phyloP scores from a whole-genome alignment of 2,329 filamentous ascomycete genomes.

The Daldinia sp. region DNA sequence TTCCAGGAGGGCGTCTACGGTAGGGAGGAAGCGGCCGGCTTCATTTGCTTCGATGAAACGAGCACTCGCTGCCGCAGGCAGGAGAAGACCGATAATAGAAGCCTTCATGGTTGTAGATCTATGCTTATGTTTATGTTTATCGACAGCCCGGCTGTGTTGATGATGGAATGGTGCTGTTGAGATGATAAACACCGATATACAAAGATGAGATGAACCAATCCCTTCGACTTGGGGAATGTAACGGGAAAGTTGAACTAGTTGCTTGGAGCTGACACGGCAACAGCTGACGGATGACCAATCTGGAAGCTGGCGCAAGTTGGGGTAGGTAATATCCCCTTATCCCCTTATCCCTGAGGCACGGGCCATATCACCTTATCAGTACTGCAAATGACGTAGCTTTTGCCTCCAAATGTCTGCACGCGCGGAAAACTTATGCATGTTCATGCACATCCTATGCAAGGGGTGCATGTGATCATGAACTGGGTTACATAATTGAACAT shows the following conservation, averaged over 20 bases:
- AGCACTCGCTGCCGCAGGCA: slow-evolving; percentile 64
- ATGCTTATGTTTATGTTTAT: not conserved
- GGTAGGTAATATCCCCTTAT: slow-evolving; percentile 16
- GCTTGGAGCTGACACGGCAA: slow-evolving; percentile 5
- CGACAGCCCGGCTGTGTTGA: not conserved
- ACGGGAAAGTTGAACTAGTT: not conserved
- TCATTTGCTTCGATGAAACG: slow-evolving; percentile 69
- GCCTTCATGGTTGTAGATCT: slow-evolving; percentile 53
- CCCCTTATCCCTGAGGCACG: slow-evolving; percentile 28
- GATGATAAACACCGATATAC: not conserved
- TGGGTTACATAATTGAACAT: not conserved
- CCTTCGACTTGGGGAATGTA: not conserved
- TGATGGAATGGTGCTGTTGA: not conserved
- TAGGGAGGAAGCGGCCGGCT: slow-evolving; percentile 63
- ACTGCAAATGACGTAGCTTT: slow-evolving; percentile 29
- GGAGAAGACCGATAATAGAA: slow-evolving; percentile 66
- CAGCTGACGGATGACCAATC: slow-evolving; percentile 36
- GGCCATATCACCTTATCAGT: slow-evolving; percentile 21
- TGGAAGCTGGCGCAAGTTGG: slow-evolving; percentile 24
- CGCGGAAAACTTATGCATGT: slow-evolving; percentile 5
- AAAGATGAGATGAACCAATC: slow-evolving; percentile 1
- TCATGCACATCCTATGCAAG: slow-evolving; percentile 4
- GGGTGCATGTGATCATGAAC: slow-evolving; percentile 4
- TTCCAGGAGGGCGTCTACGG: slow-evolving; percentile 54
- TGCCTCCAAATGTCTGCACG: not conserved